phyloP scores from a whole-genome alignment of 768 basidiomycete species.

The Mycena venus region DNA sequence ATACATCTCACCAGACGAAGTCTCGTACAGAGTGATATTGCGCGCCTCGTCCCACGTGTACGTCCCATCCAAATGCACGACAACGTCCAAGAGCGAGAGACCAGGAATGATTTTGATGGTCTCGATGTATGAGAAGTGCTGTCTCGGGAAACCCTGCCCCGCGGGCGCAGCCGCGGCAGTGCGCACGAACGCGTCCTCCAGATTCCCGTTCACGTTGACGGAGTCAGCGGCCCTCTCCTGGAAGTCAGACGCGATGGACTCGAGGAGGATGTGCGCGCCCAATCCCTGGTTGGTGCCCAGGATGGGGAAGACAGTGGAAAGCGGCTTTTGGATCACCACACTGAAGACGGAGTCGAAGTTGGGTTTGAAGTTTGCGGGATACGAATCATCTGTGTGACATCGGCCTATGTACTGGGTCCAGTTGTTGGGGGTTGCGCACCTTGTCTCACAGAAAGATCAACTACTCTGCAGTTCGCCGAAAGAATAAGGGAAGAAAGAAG shows the following conservation, averaged over 20 bases:
- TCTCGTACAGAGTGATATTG: slow-evolving; percentile 29
- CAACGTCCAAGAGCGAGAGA: slow-evolving; percentile 23
- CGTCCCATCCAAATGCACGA: slow-evolving; percentile 24
- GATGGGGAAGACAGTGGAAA: slow-evolving; percentile 30
- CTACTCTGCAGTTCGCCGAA: slow-evolving; percentile 18
- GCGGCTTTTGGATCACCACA: slow-evolving; percentile 25
- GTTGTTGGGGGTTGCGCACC: not conserved
- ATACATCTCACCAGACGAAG: slow-evolving; percentile 21
- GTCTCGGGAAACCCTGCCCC: slow-evolving; percentile 23
- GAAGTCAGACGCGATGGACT: slow-evolving; percentile 26
- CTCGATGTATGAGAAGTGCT: slow-evolving; percentile 26
- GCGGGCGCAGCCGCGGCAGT: slow-evolving; percentile 2
- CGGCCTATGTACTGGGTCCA: not conserved
- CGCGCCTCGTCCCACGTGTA: slow-evolving; percentile 22
- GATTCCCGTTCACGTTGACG: slow-evolving; percentile 18
- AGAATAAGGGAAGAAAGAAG: slow-evolving; percentile 7
- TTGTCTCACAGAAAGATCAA: slow-evolving; percentile 14
- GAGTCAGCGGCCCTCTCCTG: not conserved
- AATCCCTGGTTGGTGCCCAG: slow-evolving; percentile 30
- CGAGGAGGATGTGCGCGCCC: slow-evolving; percentile 12
- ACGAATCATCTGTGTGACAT: not conserved
- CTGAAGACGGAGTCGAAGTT: slow-evolving; percentile 26
- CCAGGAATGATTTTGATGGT: slow-evolving; percentile 31
- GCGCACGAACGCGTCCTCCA: slow-evolving; percentile 31
- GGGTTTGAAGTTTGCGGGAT: slow-evolving; percentile 33